These are phyloP conservation scores for Mucor plumbeus DNA, from an alignment of 371 early-diverging fungal genomes.

Conservation along the genomic window DNA sequence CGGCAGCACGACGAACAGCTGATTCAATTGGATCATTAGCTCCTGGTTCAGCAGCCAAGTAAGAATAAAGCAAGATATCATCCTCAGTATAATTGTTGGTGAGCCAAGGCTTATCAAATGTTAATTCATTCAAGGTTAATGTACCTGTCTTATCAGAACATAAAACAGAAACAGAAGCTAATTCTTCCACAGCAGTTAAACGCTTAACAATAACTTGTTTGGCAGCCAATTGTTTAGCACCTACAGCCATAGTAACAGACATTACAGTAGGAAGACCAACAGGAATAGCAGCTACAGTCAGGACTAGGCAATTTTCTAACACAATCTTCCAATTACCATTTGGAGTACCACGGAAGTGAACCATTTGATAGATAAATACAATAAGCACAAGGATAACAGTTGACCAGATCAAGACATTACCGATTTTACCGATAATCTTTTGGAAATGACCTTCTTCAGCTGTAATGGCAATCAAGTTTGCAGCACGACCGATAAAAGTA, in stretches of 20 bases:
- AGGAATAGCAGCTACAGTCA: slow-evolving; percentile 70
- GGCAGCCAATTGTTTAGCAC: slow-evolving; percentile 85
- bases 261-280: slow-evolving; percentile 94
- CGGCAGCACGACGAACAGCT: slow-evolving; percentile 81
- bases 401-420: slow-evolving; percentile 78
- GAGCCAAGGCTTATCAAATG: slow-evolving; percentile 86
- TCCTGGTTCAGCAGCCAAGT: slow-evolving; percentile 85
- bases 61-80: slow-evolving; percentile 79
- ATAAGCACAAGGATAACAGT: slow-evolving; percentile 79
- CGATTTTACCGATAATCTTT: slow-evolving; percentile 82
- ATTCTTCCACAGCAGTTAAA: slow-evolving; percentile 91
- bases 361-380: slow-evolving; percentile 73
- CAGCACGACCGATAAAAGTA: slow-evolving; percentile 92
- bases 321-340: slow-evolving; percentile 38
- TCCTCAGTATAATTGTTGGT: slow-evolving; percentile 72
- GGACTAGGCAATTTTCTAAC: slow-evolving; percentile 64
- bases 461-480: slow-evolving; percentile 84
- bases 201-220: slow-evolving; percentile 95
- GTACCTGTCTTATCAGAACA: slow-evolving; percentile 98
- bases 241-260: slow-evolving; percentile 95
- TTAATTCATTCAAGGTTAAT: slow-evolving; percentile 88
- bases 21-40: slow-evolving; percentile 88
- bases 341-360: slow-evolving; percentile 41
- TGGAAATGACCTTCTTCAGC: slow-evolving; percentile 87
- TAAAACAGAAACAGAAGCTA: slow-evolving; percentile 91